Evolutionary conservation across 768 basidiomycete genomes (phyloP), one percentile per base, ranked within the genome.

Genomic region (Exsudoporus frostii): DNA sequence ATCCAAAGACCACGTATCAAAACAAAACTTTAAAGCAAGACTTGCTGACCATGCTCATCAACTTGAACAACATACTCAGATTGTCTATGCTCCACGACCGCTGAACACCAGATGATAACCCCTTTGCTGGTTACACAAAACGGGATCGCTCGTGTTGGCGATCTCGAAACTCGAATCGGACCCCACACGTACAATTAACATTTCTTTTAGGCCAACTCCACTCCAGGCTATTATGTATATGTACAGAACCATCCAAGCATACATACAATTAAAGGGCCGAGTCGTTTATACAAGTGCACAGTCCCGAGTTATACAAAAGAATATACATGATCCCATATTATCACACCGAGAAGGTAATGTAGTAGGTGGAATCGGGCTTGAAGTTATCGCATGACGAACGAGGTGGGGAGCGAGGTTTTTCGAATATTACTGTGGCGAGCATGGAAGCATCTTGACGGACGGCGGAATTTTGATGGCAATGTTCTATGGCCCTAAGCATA

Each of bases 241-340:
- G 47, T 41, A 25, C 32, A 40, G 30, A 41, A 55, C 38, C 32
- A 36, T 37, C 45, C 48, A 50, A 60, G 59, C 57, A 65, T 57
- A 61, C 53, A 57, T 57, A 63, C 55, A 57, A 56, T 65, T 56
- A 53, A 44, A 27, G 45, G 22, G 51, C 38, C 51, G 59, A 61
- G 17, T 7, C 50, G 17, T 62, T 60, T 58, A 58, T 58, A 66
- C 66, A 68, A 55, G 55, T 45, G 57, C 38, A 45, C 20, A 53
- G 56, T 52, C 33, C 58, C 40, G 29, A 37, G 13, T 53, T 68
- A 66, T 63, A 61, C 61, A 66, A 68, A 61, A 63, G 65, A 65
- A 68, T 68, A 57, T 68, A 66, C 65, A 66, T 61, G 55, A 60
- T 60, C 24, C 61, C 60, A 62, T 61, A 66, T 66, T 57, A 66